Base-by-base conservation (phyloP, 2,329 filamentous ascomycete species). In the Alternaria ventricosa region DNA sequence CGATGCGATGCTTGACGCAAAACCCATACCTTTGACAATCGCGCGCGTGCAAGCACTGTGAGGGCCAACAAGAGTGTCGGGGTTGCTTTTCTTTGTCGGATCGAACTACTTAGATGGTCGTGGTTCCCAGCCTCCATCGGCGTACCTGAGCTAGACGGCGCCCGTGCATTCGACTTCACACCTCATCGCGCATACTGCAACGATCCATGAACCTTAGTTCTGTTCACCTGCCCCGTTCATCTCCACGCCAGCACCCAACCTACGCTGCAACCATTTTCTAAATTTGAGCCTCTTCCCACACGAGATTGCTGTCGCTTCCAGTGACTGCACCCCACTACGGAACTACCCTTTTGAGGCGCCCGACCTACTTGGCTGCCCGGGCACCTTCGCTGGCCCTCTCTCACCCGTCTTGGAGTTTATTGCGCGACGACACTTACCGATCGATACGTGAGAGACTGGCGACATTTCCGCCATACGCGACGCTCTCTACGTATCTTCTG, bases 71-170 rank as follows among this genome's bases (percentile, higher is more conserved):
- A 36, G 49, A 33, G 9, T 6, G 41, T 13, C 44, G 41, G 12
- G 22, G 23, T 22, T 28, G 55, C 10, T 8, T 45, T 53, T 18
- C 13, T 27, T 51, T 27, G 28, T 57, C 45, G 49, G 33, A 9
- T 27, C 33, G 27, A 45, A 23, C 36, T 50, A 51, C 28, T 44
- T 20, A n/a, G 25, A 51, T n/a, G 18, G 23, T 53, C 49, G 51
- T 45, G 59, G 63, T 70, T 73, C 64, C 71, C 71, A 74, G 71
- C 71, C 71, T 70, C 71, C 66, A 64, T 49, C 49, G 56, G 63
- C 57, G 69, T 66, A 61, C 64, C 66, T 69, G 68, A 59, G 63
- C 64, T 63, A 63, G 46, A 28, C 45, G 46, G 58, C 49, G 61
- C 55, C 67, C 60, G 61, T 70, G 69, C 63, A 59, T 64, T 30